phyloP scores from a whole-genome alignment of 2,329 filamentous ascomycete species.

The Alternaria solani region DNA sequence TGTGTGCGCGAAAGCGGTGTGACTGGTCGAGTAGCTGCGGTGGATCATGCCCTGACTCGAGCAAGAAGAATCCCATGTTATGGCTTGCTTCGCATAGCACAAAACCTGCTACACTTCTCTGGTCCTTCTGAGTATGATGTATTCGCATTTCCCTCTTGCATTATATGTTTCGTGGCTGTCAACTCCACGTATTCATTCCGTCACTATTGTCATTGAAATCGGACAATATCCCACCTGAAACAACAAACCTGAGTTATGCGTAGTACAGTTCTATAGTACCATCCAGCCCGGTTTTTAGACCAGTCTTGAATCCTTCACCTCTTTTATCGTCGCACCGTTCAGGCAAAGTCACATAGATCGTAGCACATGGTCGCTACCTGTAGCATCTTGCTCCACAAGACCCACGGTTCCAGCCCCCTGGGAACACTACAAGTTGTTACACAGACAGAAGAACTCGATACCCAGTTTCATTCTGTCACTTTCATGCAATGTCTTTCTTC shows the following conservation, averaged over 20 bases:
- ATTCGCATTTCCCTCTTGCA: not conserved
- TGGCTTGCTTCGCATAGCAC: not conserved
- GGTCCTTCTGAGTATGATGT: not conserved
- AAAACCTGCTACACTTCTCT: not conserved
- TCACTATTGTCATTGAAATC: not conserved
- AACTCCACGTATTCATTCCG: not conserved
- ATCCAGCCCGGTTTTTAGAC: not conserved
- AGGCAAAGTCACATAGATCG: not conserved
- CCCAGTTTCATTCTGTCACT: not conserved
- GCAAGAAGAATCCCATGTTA: not conserved
- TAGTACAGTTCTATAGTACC: not conserved
- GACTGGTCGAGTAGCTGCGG: conserved; percentile 1
- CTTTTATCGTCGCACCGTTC: not conserved
- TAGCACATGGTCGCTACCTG: not conserved
- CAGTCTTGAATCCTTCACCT: not conserved
- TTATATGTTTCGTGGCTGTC: not conserved
- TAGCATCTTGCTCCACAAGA: not conserved
- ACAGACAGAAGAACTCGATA: not conserved
- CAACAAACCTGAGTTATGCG: not conserved
- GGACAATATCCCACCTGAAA: not conserved
- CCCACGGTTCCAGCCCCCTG: not conserved
- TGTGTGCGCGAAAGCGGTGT: not conserved
- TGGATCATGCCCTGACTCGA: not conserved
- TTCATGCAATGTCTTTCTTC: not conserved
- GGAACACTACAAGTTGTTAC: not conserved